These are phyloP conservation scores for Perkinsus chesapeaki DNA, from an alignment of 169 alveolate species.

Conservation along the genomic window DNA sequence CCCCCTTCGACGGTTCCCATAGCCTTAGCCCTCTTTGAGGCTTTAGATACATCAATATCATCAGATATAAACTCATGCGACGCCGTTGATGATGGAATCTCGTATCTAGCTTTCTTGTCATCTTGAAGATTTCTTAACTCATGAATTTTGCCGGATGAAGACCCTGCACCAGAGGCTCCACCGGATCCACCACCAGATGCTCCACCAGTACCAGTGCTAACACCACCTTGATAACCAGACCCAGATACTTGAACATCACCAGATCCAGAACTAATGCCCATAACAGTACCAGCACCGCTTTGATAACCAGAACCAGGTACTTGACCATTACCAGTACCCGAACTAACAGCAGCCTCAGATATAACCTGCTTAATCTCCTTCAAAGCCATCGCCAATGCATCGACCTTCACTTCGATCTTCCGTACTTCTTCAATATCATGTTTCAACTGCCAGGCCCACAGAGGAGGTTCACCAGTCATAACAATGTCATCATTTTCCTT, in stretches of 20 bases:
- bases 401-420: neutral
- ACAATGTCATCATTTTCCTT: neutral
- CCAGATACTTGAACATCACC: neutral
- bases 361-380: neutral
- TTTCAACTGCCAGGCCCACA: neutral
- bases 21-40: neutral
- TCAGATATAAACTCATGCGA: neutral
- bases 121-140: neutral
- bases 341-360: neutral
- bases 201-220: no score
- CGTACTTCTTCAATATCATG: neutral
- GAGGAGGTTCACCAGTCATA: neutral
- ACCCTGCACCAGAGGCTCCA: neutral
- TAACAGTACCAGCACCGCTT: neutral
- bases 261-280: neutral
- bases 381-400: neutral
- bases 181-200: no score
- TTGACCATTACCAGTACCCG: neutral
- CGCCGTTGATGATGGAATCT: no score
- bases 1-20: neutral
- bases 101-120: neutral
- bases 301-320: no score
- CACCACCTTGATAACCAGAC: neutral
- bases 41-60: neutral
- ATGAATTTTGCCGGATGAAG: neutral